Evolutionary conservation across 1,139 yeast species (phyloP).

Genomic region (Saccharomyces hybrid): DNA sequence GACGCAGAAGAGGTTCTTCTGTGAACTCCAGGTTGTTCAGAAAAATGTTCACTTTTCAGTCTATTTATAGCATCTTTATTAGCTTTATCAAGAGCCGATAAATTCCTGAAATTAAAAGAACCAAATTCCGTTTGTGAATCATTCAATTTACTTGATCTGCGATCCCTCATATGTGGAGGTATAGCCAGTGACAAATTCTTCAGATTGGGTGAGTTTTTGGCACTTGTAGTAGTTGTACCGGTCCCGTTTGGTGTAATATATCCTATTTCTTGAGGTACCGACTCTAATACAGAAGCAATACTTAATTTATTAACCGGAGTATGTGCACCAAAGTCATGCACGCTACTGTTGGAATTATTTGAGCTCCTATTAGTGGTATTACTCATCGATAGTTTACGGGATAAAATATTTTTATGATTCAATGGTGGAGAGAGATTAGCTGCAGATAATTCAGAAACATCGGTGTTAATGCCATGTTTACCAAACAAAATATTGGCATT

Average conservation of each 20-base stretch:
- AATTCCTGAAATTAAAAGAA: constrained; percentile 79
- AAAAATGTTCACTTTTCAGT: constrained; percentile 73
- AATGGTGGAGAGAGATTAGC: neutral
- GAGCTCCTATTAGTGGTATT: constrained; percentile 1
- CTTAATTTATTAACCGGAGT: constrained; percentile 25
- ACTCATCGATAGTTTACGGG: neutral
- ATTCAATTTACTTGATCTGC: constrained; percentile 60
- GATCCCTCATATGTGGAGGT: constrained; percentile 50
- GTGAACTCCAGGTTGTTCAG: constrained; percentile 29
- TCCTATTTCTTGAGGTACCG: constrained; percentile 14
- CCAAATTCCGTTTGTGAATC: constrained; percentile 83
- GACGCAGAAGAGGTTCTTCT: constrained; percentile 27
- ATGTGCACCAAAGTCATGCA: constrained; percentile 22
- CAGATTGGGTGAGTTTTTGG: constrained; percentile 26
- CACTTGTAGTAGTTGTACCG: constrained; percentile 2
- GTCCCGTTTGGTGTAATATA: neutral
- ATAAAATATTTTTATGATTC: neutral
- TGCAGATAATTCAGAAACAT: neutral
- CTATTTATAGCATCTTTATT: constrained; percentile 87
- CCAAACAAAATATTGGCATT: constrained; percentile 1
- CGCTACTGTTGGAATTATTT: constrained; percentile 11
- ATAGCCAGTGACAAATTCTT: constrained; percentile 41
- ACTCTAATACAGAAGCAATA: constrained; percentile 27
- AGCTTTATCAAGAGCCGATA: constrained; percentile 86
- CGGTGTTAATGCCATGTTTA: neutral